Evolutionary conservation across 768 basidiomycete genomes (phyloP), one percentile per base, ranked within the genome.

Genomic region (Lyophyllum atratum): DNA sequence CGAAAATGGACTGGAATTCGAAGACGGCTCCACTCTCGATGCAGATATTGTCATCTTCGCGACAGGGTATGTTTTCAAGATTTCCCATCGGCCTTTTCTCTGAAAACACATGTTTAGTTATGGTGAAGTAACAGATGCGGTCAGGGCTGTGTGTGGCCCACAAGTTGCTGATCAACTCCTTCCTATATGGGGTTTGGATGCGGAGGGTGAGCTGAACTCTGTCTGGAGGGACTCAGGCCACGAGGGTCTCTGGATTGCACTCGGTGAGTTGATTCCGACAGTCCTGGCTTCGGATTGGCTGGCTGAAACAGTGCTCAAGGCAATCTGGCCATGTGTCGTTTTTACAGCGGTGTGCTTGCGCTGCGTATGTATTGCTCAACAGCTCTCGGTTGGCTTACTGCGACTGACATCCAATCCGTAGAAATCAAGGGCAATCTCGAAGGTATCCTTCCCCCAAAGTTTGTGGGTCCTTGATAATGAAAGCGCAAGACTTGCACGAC

Each of bases 181-280:
- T 52, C 74, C 77, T n/a, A 68, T 88, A 14, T 85, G 87, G 89
- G 83, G 88, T 34, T 62, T 90, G 54, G 79, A 87, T 66, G 70
- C 74, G 37, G 85, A 92, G 70, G 85, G 87, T 1, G 86, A 90
- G 65, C 62, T 85, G 24, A 72, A 78, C 19, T 81, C 81, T 0
- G 65, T 68, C 15, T 85, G 74, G 73, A 73, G 79, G 19, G 80
- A 82, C 59, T 62, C 82, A 29, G 86, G 85, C 24, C 64, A 80
- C 19, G 72, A 78, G 24, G 78, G 80, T 31, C 58, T 85, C 37
- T 89, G 85, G 83, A 77, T 75, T 59, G 83, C 83, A 73, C 79
- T 85, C 72, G 88, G 87, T 82, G 3, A 12, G 59, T 63, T 15
- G 50, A 24, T 29, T 33, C 1, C 40, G 2, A 21, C 28, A 22